Evolutionary conservation across 768 basidiomycete species (phyloP), one percentile per base, ranked within the genome.

Genomic region (Hericium rajendrae): DNA sequence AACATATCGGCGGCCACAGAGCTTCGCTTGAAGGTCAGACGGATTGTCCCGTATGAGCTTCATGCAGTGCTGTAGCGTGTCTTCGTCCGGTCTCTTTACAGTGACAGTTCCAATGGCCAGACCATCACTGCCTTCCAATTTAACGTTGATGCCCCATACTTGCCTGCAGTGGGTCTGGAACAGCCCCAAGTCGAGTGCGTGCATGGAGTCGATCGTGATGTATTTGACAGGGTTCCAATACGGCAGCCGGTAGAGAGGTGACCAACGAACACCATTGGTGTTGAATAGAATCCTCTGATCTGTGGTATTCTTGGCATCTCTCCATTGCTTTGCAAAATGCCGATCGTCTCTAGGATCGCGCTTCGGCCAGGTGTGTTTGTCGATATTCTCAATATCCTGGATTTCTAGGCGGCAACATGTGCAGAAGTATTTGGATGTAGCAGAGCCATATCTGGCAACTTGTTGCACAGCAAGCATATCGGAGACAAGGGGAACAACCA

Each of bases 71-170:
- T 16, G 1, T 18, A 61, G 3, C 37, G 37, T 53, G 9, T 26
- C 22, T n/a, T n/a, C n/a, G n/a, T n/a, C n/a, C n/a, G n/a, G n/a
- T 2, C 64, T 65, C 28, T n/a, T n/a, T n/a, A n/a, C n/a, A n/a
- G n/a, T n/a, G n/a, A n/a, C n/a, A n/a, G n/a, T n/a, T n/a, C n/a
- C n/a, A n/a, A n/a, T n/a, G n/a, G n/a, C n/a, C n/a, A n/a, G n/a
- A n/a, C n/a, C n/a, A n/a, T n/a, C n/a, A n/a, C 67, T 65, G 5
- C 69, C 65, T 11, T 67, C 62, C 6, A 22, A 22, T 16, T 38
- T 15, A 2, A 58, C 46, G 24, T 67, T 60, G 24, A 71, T 68
- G 8, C 62, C 58, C 56, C 68, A 70, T 0, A 69, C 56, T 1
- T 43, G 24, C 12, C 62, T 60, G 49, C 60, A 58, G 40, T 41